A percentile compares a stretch with the other conserved stretches of the same genome.
Evolutionary conservation across 2,329 filamentous ascomycete species (phyloP).

Genomic region (Aspergillus persii): DNA sequence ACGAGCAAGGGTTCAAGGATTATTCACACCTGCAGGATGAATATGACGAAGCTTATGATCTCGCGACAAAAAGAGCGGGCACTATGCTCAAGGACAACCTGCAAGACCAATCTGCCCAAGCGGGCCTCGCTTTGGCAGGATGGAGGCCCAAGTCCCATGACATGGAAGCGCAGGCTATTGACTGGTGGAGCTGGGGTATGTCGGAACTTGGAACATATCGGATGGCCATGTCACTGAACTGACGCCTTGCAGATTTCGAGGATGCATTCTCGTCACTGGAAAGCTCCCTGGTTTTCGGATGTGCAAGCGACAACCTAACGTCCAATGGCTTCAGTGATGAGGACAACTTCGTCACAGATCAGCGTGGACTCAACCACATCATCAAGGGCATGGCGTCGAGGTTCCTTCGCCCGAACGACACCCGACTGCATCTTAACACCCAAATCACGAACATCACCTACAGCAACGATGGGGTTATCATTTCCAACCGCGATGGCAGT

Average conservation of each 20-base stretch:
- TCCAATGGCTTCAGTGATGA: conserved; percentile 60
- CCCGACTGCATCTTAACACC: conserved; percentile 59
- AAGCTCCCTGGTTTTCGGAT: conserved; percentile 55
- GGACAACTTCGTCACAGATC: conserved; percentile 62
- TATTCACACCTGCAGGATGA: conserved; percentile 52
- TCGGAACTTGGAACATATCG: neutral
- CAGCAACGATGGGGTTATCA: conserved; percentile 50
- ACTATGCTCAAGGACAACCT: conserved; percentile 56
- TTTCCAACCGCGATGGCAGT: conserved; percentile 54
- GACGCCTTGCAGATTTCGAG: conserved; percentile 52
- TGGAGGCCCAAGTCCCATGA: conserved; percentile 59
- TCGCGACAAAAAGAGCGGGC: conserved; percentile 54
- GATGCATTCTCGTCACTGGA: conserved; percentile 56
- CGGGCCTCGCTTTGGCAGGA: conserved; percentile 56
- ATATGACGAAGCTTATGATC: conserved; percentile 49
- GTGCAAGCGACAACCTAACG: conserved; percentile 56
- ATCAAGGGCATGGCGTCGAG: conserved; percentile 56
- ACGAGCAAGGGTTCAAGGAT: conserved; percentile 54
- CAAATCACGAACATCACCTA: conserved; percentile 57
- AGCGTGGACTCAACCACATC: conserved; percentile 59
- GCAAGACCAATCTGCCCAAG: conserved; percentile 59
- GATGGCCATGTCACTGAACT: neutral
- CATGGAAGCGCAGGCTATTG: conserved; percentile 57
- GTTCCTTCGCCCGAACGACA: conserved; percentile 57
- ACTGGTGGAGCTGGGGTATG: conserved; percentile 55